Percentiles rank a stretch among this genome's conserved stretches.
Conservation (phyloP, 2,329 filamentous ascomycete species). For the Dendrostoma leiphaemia region DNA sequence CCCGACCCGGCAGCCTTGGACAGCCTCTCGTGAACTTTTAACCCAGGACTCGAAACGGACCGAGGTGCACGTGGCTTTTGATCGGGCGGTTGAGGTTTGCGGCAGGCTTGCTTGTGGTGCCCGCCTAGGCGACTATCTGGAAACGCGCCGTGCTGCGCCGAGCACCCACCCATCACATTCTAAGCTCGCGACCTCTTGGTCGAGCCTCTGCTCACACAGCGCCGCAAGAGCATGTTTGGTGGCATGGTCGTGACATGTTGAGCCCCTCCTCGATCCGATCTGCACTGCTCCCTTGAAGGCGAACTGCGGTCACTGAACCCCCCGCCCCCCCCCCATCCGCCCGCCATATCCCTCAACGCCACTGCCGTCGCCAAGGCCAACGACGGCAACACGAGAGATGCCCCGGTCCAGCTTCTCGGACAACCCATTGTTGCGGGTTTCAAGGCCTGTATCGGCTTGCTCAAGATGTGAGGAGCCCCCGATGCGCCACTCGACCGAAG, state of each 20-base stretch:
- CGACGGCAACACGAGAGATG: conserved; percentile 26
- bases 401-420: conserved; percentile 40
- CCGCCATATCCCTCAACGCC: background rate
- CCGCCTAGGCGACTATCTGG: no score
- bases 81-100: no score
- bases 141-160: no score
- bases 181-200: no score
- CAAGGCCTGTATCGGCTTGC: conserved; percentile 75
- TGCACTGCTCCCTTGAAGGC: background rate
- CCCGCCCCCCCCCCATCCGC: background rate
- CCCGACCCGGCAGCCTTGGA: no score
- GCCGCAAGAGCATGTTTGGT: background rate
- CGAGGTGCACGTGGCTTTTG: no score
- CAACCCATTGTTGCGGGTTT: conserved; percentile 67
- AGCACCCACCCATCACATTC: no score
- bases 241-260: no score
- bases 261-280: background rate
- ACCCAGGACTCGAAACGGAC: no score
- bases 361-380: background rate
- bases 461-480: conserved; percentile 60
- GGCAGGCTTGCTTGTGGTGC: no score
- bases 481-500: background rate
- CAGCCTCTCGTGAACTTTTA: no score
- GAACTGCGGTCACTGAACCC: background rate
- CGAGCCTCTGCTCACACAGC: no score